A percentile compares a stretch with the other conserved stretches of the same genome.
Evolutionary conservation across 176 grass and related monocot genomes (phyloP).

Genomic region (Musa troglodytarum): DNA sequence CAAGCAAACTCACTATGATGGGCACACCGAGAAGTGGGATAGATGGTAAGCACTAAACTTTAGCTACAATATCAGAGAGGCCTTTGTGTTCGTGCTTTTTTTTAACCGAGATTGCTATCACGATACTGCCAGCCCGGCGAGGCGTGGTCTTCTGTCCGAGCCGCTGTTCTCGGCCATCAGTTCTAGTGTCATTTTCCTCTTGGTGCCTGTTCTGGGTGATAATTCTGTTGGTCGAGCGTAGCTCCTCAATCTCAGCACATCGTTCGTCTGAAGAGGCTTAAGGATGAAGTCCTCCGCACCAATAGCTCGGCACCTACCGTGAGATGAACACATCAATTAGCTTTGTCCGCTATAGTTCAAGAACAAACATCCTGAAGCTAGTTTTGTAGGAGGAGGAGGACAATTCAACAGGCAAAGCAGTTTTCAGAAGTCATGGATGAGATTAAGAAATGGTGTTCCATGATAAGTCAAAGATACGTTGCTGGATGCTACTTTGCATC

Average conservation of each 20-base stretch:
- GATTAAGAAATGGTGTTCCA: too few species aligned
- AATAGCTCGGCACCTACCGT: conserved; percentile 27
- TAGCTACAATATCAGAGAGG: too few species aligned
- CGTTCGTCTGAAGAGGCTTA: conserved; percentile 80
- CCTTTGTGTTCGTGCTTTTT: too few species aligned
- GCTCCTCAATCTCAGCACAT: conserved; percentile 56
- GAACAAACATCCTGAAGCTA: neutral
- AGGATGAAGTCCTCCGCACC: conserved; percentile 81
- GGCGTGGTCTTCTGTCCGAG: conserved; percentile 29
- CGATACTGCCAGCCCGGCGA: conserved; percentile 58
- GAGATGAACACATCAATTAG: neutral
- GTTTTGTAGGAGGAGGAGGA: too few species aligned
- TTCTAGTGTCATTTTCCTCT: conserved; percentile 17
- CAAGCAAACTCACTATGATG: too few species aligned
- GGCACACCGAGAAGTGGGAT: too few species aligned
- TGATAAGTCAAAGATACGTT: too few species aligned
- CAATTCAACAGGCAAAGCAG: too few species aligned
- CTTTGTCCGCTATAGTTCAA: neutral
- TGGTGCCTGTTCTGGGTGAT: conserved; percentile 17
- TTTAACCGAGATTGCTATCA: neutral
- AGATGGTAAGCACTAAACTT: too few species aligned
- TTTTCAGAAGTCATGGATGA: too few species aligned
- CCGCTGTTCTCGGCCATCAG: conserved; percentile 15
- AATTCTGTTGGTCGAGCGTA: conserved; percentile 30
- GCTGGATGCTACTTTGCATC: too few species aligned